A percentile compares a stretch with the other conserved stretches of the same genome.
phyloP scores from a whole-genome alignment of 352 stramenopile species.

The Phytophthora quininea region DNA sequence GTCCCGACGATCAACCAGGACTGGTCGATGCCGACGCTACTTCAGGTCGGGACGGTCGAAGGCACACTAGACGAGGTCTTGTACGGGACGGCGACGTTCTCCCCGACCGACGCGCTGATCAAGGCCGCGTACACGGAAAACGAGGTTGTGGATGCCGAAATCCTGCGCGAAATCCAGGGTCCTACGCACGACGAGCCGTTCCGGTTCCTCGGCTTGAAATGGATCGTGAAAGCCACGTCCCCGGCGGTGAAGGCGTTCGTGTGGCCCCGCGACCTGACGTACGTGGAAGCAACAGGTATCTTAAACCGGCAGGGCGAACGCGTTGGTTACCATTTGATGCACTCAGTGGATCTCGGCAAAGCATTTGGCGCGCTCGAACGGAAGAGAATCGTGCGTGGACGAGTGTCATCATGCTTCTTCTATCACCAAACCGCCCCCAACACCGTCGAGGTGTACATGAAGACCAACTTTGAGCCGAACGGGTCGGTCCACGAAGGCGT shows the following conservation, averaged over 20 bases:
- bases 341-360: conserved; percentile 47
- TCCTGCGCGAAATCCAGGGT: conserved; percentile 39
- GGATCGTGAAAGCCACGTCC: conserved; percentile 38
- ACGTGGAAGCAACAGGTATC: conserved; percentile 53
- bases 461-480: conserved; percentile 49
- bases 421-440: conserved; percentile 45
- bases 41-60: conserved; percentile 48
- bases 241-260: conserved; percentile 39
- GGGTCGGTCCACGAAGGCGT: conserved; percentile 37
- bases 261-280: conserved; percentile 52
- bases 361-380: conserved; percentile 36
- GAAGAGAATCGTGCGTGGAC: conserved; percentile 41
- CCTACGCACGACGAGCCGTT: conserved; percentile 50
- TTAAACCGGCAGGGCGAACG: conserved; percentile 47
- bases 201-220: conserved; percentile 50
- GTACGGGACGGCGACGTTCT: conserved; percentile 41
- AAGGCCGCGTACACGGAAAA: conserved; percentile 37
- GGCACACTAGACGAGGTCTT: conserved; percentile 58
- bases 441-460: conserved; percentile 56
- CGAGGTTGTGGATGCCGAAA: conserved; percentile 44
- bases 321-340: conserved; percentile 62
- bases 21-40: conserved; percentile 41
- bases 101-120: conserved; percentile 33
- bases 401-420: conserved; percentile 49
- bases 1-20: conserved; percentile 16